These are phyloP conservation scores for Nannochloropsis salina DNA, from an alignment of 108 stramenopile genomes.

Conservation along the genomic window DNA sequence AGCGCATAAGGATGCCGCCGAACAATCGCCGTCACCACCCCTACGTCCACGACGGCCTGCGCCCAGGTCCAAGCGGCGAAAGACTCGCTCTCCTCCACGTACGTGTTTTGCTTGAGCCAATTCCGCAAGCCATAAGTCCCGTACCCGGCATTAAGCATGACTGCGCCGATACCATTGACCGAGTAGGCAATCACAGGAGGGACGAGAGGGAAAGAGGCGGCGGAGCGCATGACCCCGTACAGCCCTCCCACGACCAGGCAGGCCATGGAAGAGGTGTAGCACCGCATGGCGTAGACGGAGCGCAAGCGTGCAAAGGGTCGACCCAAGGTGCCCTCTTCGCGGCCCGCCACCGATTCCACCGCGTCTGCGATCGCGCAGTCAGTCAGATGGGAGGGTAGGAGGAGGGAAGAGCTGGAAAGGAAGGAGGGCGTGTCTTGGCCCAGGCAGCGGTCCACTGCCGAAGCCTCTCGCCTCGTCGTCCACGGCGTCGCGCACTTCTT, in stretches of 20 bases:
- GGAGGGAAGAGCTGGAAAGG: neutral
- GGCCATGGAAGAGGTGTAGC: neutral
- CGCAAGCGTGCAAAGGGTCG: neutral
- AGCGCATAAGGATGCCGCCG: neutral
- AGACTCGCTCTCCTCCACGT: neutral
- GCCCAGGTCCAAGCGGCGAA: neutral
- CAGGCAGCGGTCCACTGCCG: neutral
- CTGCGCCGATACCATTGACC: neutral
- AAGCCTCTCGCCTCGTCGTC: neutral
- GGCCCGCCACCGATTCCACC: neutral
- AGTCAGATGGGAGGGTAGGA: slow-evolving; percentile 3
- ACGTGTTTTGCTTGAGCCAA: neutral
- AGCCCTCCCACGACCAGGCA: neutral
- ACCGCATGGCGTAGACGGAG: slow-evolving; percentile 9
- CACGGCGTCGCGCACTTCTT: neutral
- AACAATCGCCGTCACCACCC: neutral
- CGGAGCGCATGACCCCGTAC: neutral
- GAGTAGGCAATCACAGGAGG: neutral
- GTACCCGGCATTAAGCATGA: neutral
- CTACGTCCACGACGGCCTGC: neutral
- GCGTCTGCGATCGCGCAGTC: neutral
- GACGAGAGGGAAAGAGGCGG: slow-evolving; percentile 4
- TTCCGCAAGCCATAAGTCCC: slow-evolving; percentile 6
- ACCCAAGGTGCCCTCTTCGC: neutral
- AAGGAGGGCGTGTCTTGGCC: neutral